Evolutionary conservation across 306 rosid species (phyloP), one percentile per base, ranked within the genome.

Genomic region (Prosopis cineraria): DNA sequence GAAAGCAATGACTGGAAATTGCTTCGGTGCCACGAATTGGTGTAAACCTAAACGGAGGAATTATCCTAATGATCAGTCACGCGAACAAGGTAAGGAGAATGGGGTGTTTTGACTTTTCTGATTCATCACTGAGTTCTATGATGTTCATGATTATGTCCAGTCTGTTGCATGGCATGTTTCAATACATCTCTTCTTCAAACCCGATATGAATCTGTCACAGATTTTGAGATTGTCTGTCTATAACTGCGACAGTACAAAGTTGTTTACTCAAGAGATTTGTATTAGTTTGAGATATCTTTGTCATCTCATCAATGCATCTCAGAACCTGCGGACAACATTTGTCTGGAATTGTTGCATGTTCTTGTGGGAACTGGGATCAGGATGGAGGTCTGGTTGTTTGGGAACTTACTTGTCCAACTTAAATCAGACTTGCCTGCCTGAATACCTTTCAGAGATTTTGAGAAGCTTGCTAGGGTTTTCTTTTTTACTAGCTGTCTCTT

Each of bases 1-100:
- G 60, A n/a, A n/a, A 41, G 84, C 76, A 72, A 93, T 93, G 98
- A 66, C 70, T 85, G 68, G 72, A 65, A 48, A 78, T 75, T 91
- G 92, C 79, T 89, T 93, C 67, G 84, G 85, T 79, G 75, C 70
- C 72, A 63, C 90, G 82, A 88, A 85, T 79, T 66, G 85, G 66
- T 78, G 93, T 72, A 85, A 25, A 11, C 7, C 17, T 3, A 25
- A 73, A 66, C 65, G 79, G 70, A 78, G 73, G 43, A 78, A 12
- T 43, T 56, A 41, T 60, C 39, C 80, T 52, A 79, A 62, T 69
- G 70, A 48, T 27, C 72, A 79, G 59, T 41, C 83, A 19, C 78
- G 76, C 52, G 89, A 80, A 43, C 85, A 85, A 79, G 96, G 97
- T 90, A 77, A 33, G 68, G 25, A 34, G 37, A 59, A 19, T 47